Base-by-base conservation (phyloP, 176 grass and related monocot genomes). In the Phoenix roebelenii region DNA sequence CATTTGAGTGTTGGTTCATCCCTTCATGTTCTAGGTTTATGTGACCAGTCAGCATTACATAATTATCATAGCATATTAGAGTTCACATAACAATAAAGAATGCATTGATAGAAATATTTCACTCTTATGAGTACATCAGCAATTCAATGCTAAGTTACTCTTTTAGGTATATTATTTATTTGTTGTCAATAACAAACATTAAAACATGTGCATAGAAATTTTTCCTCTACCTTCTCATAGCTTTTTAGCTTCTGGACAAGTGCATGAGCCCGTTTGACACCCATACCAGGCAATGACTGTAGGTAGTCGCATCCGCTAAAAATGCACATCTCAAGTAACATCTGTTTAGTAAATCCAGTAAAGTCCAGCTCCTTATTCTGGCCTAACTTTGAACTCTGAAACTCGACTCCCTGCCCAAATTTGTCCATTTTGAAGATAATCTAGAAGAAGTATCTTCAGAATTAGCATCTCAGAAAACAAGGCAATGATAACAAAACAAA, bases 341-440 rank as follows among this genome's bases (percentile, higher is more conserved):
- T 96, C 68, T 88, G 87, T 56, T 79, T 78, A 10, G 80, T 90
- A 64, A 90, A 96, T 77, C 91, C 91, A 65, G 61, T 77, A 5
- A 96, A 77, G 60, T 90, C 83, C 71, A 96, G 69, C 58, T 96
- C 91, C 66, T 83, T 90, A 76, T 77, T 90, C 75, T 65, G 69
- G 22, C 67, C 66, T 71, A 96, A 72, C 58, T 77, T 75, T 16
- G 80, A 74, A 72, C 71, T 75, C 25, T 82, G 86, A 61, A 77
- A 96, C 65, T 96, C 91, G 55, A 96, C 86, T 35, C 91, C 91
- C 69, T 96, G 86, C 52, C 91, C 91, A 74, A 82, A 96, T 82
- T 88, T 96, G 77, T 96, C 91, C 91, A 96, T 90, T 66, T 96
- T 96, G 74, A 96, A 96, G 74, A 96, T 88, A 77, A 96, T 90